Evolutionary conservation across 148 eudicot species (phyloP), one percentile per base, ranked within the genome.

Genomic region (Dianthus caryophyllus): DNA sequence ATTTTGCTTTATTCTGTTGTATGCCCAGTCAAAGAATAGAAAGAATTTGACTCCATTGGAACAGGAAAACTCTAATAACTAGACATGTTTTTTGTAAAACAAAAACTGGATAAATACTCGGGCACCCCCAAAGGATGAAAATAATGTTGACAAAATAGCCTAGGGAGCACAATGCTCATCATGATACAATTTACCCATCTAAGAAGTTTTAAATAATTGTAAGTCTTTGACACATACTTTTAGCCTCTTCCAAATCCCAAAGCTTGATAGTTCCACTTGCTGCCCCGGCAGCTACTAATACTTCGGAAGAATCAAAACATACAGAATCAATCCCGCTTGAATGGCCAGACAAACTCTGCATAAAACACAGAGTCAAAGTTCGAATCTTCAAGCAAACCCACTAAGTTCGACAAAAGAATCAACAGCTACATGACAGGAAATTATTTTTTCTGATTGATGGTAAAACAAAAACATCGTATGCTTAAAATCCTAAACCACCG

Each of bases 181-280:
- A 53, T 53, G 2, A 22, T 53, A 21, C 27, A 53, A 53, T 22
- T 21, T 53, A 6, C 57, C 8, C 12, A 53, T 14, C 57, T 16
- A 36, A 69, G 41, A 22, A 30, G 47, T 21, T n/a, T 51, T n/a
- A 61, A 68, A 65, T 48, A 15, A 57, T 22, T 54, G 36, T 12
- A 21, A 21, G 49, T 31, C 27, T 36, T 64, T 14, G 46, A 66
- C 9, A 71, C 88, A 73, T 90, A 94, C 99, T 88, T 77, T 94
- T 94, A 70, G 96, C 97, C 83, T 94, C 99, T 76, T 94, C 99
- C 62, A 94, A 73, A 79, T 94, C 97, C 99, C 99, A 94, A 68
- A 94, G 87, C 88, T 94, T 94, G 69, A 94, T 84, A 66, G 99
- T 94, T 54, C 99, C 99, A 79, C 97, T 90, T 66, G 99, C 99